Evolutionary conservation across 805 yeast species (phyloP), one percentile per base, ranked within the genome.

Genomic region (Pichia deserticola): DNA sequence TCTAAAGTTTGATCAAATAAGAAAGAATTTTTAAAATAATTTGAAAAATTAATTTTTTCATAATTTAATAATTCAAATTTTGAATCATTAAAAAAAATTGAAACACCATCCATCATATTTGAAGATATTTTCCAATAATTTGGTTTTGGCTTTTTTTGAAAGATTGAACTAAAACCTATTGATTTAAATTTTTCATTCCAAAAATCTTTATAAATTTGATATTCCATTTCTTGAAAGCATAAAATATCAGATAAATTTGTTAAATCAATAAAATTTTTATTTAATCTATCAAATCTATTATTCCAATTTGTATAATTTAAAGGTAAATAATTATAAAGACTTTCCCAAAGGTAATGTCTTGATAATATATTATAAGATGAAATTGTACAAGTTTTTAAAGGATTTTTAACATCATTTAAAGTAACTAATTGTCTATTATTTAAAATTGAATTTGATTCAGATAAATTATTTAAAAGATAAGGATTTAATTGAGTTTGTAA

Each of bases 91-190:
- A 73, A 73, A 56, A 79, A 78, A 4, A 81, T 68, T 0, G 81
- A 75, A 9, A 79, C 82, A 8, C 86, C 86, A 60, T 81, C 86
- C 71, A 81, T 73, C 56, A 69, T 71, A 40, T 71, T 72, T 4
- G 64, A 55, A 5, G 70, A 66, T 44, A 67, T 66, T 15, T 66
- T 63, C 86, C 86, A 81, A 57, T 79, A 79, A 3, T 51, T 54
- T 0, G 86, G 83, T 15, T 69, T 70, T 5, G 75, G 71, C 59
- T 81, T 81, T 41, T 71, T 67, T 27, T 74, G 70, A 56, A 72
- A 80, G 10, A 68, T 57, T 3, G 81, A 73, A 2, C 70, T 72
- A 58, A 72, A 81, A n/a, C 74, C 71, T 5, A 48, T 47, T 8
- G 51, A 51, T 8, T 42, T 39, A 39, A 65, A 48, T 13, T 40